Percentiles rank a stretch among this genome's conserved stretches.
Evolutionary conservation across 805 yeast genomes (phyloP).

Genomic region (Hanseniaspora mollemarum): DNA sequence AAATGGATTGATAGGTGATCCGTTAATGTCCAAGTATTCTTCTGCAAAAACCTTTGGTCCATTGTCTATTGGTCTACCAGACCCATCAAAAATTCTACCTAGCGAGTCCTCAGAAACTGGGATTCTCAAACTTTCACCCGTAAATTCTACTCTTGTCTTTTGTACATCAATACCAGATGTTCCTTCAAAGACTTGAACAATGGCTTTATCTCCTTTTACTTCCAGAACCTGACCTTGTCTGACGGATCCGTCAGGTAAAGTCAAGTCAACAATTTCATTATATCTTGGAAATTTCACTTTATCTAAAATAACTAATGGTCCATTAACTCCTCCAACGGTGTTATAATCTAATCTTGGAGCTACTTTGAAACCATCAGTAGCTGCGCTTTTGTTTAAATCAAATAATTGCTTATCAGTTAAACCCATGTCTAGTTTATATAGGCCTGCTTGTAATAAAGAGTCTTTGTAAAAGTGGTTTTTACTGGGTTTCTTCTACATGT

Average conservation of each 20-base stretch:
- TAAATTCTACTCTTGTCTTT: constrained; percentile 93
- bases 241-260: constrained; percentile 86
- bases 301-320: constrained; percentile 87
- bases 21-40: constrained; percentile 95
- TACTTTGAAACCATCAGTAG: constrained; percentile 78
- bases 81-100: constrained; percentile 97
- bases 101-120: constrained; percentile 94
- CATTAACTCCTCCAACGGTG: constrained; percentile 97
- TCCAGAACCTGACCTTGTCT: constrained; percentile 98
- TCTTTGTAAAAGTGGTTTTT: too few relatives aligned
- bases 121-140: constrained; percentile 85
- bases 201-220: constrained; percentile 92
- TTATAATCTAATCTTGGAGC: constrained; percentile 87
- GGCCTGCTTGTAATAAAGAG: too few relatives aligned
- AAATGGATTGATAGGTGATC: constrained; percentile 96
- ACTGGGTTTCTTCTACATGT: too few relatives aligned
- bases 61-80: constrained; percentile 95
- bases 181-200: constrained; percentile 98
- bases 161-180: constrained; percentile 97
- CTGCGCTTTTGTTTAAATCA: constrained; percentile 85
- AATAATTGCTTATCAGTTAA: constrained; percentile 34
- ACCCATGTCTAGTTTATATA: too few relatives aligned
- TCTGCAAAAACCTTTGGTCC: constrained; percentile 98
- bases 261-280: constrained; percentile 92
- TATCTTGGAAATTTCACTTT: constrained; percentile 80